These are phyloP conservation scores for Areca catechu DNA, from an alignment of 176 grass and related monocot genomes.

Conservation along the genomic window DNA sequence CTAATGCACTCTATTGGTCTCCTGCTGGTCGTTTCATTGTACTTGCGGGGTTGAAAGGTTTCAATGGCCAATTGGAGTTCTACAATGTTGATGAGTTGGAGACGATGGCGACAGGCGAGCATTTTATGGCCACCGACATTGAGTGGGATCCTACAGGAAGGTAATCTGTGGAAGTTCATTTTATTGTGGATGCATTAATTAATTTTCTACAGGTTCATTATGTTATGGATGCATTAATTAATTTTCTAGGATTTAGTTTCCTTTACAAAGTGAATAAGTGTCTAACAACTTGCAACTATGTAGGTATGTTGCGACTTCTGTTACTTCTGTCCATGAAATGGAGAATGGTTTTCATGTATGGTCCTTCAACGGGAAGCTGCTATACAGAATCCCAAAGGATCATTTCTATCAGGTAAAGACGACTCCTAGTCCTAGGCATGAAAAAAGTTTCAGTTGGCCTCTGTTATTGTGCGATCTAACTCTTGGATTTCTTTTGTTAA, in stretches of 20 bases:
- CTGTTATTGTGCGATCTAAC: no score
- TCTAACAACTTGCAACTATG: constrained; percentile 1
- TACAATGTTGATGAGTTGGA: constrained; percentile 95
- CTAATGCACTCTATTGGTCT: constrained; percentile 85
- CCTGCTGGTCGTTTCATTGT: constrained; percentile 71
- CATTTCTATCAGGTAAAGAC: constrained; percentile 78
- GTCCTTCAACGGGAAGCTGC: constrained; percentile 72
- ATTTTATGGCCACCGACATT: constrained; percentile 94
- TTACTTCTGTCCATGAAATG: constrained; percentile 95
- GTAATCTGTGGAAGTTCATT: constrained; percentile 18
- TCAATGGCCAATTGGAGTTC: constrained; percentile 91
- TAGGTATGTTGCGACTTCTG: constrained; percentile 67
- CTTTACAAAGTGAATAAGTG: not conserved
- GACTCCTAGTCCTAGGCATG: no score
- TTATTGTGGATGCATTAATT: no score
- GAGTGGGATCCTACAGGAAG: constrained; percentile 95
- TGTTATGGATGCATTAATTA: no score
- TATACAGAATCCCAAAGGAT: constrained; percentile 88
- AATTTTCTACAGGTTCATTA: no score
- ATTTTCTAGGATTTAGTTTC: no score
- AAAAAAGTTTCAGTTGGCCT: no score
- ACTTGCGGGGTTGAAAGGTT: constrained; percentile 84
- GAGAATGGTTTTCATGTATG: constrained; percentile 86
- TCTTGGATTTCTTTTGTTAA: not conserved
- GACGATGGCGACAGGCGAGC: constrained; percentile 89